These are phyloP conservation scores for Canariomyces notabilis DNA, from an alignment of 2,329 filamentous ascomycete genomes.

Conservation along the genomic window DNA sequence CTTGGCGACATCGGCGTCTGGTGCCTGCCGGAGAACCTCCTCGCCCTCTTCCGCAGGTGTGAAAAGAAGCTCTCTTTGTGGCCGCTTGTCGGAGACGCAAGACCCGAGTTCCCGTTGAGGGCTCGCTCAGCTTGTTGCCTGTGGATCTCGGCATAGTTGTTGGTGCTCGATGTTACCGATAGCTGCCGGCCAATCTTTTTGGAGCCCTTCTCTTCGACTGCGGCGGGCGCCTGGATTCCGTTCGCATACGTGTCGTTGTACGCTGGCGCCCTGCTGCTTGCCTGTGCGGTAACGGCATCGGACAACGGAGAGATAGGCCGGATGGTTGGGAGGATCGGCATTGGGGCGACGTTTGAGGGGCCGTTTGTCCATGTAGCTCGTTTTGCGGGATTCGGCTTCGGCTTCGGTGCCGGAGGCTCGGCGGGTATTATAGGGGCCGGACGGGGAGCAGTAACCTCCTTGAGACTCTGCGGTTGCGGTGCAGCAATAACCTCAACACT, in stretches of 20 bases:
- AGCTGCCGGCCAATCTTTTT: conserved; percentile 96
- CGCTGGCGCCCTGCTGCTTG: conserved; percentile 58
- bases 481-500: conserved; percentile 54
- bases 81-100: conserved; percentile 70
- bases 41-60: conserved; percentile 86
- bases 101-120: conserved; percentile 72
- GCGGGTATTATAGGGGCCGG: conserved; percentile 27
- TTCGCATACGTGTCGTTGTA: conserved; percentile 47
- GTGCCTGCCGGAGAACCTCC: conserved; percentile 86
- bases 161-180: conserved; percentile 85
- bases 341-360: conserved; percentile 73
- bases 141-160: conserved; percentile 86
- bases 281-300: conserved; percentile 85
- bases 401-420: conserved; percentile 39
- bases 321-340: conserved; percentile 93
- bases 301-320: conserved; percentile 94
- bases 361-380: conserved; percentile 92
- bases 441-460: conserved; percentile 39
- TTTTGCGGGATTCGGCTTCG: conserved; percentile 58
- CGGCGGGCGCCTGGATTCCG: conserved; percentile 34
- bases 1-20: conserved; percentile 73
- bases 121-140: conserved; percentile 87
- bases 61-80: conserved; percentile 98
- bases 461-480: conserved; percentile 36
- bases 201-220: conserved; percentile 58